Evolutionary conservation across 495 filamentous ascomycete species (phyloP), one percentile per base, ranked within the genome.

Genomic region (Daldinia bambusicola): DNA sequence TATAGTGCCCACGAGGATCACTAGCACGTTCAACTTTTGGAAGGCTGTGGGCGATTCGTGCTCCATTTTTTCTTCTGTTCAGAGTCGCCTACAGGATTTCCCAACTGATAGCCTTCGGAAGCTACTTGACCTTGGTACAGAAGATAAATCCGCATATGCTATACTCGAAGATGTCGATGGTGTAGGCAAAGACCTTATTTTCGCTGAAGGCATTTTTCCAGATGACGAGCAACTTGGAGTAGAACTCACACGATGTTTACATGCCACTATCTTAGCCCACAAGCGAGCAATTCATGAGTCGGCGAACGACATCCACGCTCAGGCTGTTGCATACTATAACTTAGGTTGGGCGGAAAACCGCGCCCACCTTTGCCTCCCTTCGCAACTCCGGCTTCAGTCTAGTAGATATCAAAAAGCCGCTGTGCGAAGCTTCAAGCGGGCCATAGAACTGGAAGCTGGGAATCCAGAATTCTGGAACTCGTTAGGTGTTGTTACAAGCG

Each of bases 391-490:
- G 37, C 82, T 87, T 69, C 82, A 81, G 70, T 74, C 83, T 1
- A 87, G 85, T 14, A 89, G 84, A 61, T 92, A 91, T 67, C 83
- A 97, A 22, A 95, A 90, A 78, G 90, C 93, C 22, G 86, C 95
- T 22, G 90, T 98, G 58, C 87, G 91, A 31, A 96, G 94, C 78
- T 99, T 99, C 87, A 99, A 98, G 80, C 86, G 93, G 57, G 92
- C 96, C 4, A 98, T 99, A 74, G 96, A 98, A 79, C 81, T 98
- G 2, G 95, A 99, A 77, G 91, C 96, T 6, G 92, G 94, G 32
- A 99, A 98, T 75, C 83, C 94, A 0, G 95, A 99, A 73, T 99
- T 98, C 79, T 99, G 95, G 95, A 98, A 97, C 77, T 89, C 95
- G 2, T 86, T 99, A 20, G 95, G 95, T 20, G 93, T 98, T 6